A percentile compares a stretch with the other conserved stretches of the same genome.
These are phyloP conservation scores for Populus hybrid DNA, from an alignment of 441 rosid genomes.

Conservation along the genomic window DNA sequence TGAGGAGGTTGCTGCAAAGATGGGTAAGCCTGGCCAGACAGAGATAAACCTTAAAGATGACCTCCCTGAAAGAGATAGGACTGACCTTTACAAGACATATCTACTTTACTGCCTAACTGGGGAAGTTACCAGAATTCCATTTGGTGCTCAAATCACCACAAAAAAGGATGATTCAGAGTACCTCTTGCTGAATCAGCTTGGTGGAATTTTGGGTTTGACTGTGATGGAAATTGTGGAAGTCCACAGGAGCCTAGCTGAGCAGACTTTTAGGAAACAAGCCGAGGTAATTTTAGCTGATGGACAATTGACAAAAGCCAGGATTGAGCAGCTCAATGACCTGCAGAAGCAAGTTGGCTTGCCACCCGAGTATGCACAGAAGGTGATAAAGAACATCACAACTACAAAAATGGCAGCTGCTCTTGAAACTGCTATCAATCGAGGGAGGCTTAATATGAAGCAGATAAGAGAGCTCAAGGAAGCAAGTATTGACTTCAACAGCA, in stretches of 20 bases:
- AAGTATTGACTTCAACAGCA: slow-evolving; percentile 67
- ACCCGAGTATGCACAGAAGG: slow-evolving; percentile 70
- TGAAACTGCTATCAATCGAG: slow-evolving; percentile 79
- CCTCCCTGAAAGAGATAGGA: slow-evolving; percentile 77
- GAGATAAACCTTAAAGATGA: slow-evolving; percentile 90
- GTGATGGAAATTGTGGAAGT: slow-evolving; percentile 69
- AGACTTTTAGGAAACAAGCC: slow-evolving; percentile 89
- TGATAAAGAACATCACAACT: slow-evolving; percentile 79
- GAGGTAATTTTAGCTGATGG: slow-evolving; percentile 98
- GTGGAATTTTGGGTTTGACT: slow-evolving; percentile 79
- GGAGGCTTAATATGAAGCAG: slow-evolving; percentile 77
- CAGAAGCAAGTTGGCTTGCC: slow-evolving; percentile 91
- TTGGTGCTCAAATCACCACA: slow-evolving; percentile 72
- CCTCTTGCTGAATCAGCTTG: slow-evolving; percentile 78
- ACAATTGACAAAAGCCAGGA: slow-evolving; percentile 75
- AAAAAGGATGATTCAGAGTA: slow-evolving; percentile 77
- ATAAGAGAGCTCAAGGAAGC: slow-evolving; percentile 91
- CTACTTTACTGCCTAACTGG: slow-evolving; percentile 84
- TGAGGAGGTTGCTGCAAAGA: slow-evolving; percentile 53
- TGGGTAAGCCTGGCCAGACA: slow-evolving; percentile 73
- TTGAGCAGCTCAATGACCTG: slow-evolving; percentile 73
- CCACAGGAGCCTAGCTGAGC: slow-evolving; percentile 80
- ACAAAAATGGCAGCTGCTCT: slow-evolving; percentile 87
- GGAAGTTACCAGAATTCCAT: slow-evolving; percentile 64
- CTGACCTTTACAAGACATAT: slow-evolving; percentile 78